phyloP scores from a whole-genome alignment of 2,329 filamentous ascomycete genomes.

The Fusarium sp. region DNA sequence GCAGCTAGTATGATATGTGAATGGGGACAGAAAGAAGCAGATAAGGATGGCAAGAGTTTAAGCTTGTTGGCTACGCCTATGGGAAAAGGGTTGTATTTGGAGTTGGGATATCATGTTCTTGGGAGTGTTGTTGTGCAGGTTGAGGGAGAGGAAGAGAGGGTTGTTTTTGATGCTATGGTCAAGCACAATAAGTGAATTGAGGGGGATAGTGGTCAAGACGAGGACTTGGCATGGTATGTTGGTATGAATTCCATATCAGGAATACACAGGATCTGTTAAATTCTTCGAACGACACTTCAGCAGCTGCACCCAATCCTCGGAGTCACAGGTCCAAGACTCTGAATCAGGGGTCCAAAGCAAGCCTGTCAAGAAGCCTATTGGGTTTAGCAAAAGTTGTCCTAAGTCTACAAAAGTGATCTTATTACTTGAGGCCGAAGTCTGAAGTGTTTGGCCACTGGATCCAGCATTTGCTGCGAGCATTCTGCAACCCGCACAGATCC shows the following conservation, averaged over 20 bases:
- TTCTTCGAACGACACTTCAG: not conserved
- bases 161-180: not conserved
- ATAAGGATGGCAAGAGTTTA: not conserved
- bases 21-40: not conserved
- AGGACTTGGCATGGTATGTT: too few species aligned
- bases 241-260: fast-evolving
- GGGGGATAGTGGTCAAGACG: too few species aligned
- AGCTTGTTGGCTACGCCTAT: not conserved
- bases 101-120: not conserved
- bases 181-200: not conserved
- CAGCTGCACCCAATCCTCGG: too few species aligned
- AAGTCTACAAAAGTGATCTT: not conserved
- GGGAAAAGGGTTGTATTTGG: not conserved
- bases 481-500: not conserved
- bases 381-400: not conserved
- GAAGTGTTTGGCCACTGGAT: not conserved
- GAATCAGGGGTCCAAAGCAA: not conserved
- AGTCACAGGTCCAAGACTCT: not conserved
- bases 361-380: not conserved
- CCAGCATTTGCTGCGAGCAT: not conserved
- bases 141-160: slow-evolving; percentile 1
- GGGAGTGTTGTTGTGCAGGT: not conserved
- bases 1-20: slow-evolving; percentile 9
- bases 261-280: fast-evolving
- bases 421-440: not conserved